Evolutionary conservation across 2,329 filamentous ascomycete species (phyloP), one percentile per base, ranked within the genome.

Genomic region (Bretziella fagacearum): DNA sequence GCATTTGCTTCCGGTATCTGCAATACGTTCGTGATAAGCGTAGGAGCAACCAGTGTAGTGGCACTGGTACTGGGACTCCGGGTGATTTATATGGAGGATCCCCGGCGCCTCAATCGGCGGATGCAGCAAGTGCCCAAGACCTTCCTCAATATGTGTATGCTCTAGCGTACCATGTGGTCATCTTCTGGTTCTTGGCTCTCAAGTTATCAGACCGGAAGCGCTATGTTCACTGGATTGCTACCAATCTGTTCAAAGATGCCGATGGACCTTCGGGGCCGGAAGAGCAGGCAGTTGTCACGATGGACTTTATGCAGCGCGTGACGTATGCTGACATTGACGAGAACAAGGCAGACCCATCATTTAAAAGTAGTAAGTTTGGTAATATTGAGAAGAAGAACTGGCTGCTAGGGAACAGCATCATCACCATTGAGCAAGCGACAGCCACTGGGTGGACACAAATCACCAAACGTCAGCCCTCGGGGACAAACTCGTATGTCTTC

Each of bases 171-270:
- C 87, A 96, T 59, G 85, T 94, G 55, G 87, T 98, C 54, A 81
- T 86, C 1, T 95, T 93, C 59, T 98, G 91, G 91, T 98, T 96
- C 59, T 70, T 98, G 54, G 83, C 86, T 1, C 62, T 98, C 55
- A 89, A 85, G 57, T 71, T 94, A 44, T 75, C 80, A 30, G 86
- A 95, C 58, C 79, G 91, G 44, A 75, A 80, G 27, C 84, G 77
- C 52, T 80, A 93, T 54, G 86, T 95, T 44, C 77, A 78, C 23
- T 94, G 85, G 84, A 94, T 98, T 53, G 81, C 83, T 8, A 85
- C 81, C 56, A 85, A 85, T 53, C 70, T 98, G 7, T 87, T 89
- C 55, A 80, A 73, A 6, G 84, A 94, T 56, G 72, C 74, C 20
- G 74, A 80, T 50, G 84, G 85, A 13, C 76, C 53, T 13, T 58